Base-by-base conservation (phyloP, 768 basidiomycete species). In the Hypsizygus marmoreus region DNA sequence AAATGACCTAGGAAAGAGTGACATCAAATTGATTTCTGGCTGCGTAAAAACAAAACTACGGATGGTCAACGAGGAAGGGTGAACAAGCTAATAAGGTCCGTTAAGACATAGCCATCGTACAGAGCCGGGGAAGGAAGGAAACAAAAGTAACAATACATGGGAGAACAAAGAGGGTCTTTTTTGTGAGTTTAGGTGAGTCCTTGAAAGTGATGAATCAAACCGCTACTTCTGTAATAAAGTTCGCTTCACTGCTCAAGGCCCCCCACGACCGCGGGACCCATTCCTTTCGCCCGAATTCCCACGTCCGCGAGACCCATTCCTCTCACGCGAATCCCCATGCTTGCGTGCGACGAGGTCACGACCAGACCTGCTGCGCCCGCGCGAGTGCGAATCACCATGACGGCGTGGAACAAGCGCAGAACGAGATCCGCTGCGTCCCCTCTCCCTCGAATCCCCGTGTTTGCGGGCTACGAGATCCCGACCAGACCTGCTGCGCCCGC, bases 261-360 rank as follows among this genome's bases (percentile, higher is more conserved):
- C n/a, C n/a, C n/a, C n/a, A n/a, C n/a, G 5, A 33, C 13, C 5
- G 31, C 31, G 31, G 13, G 13, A n/a, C n/a, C 13, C 17, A 33
- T 6, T 13, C 13, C 31, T n/a, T 12, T 16, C 13, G 32, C 5
- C 6, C n/a, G 19, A 17, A 34, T 6, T 9, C 29, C 43, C 31
- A 16, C 37, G 31, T 29, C 31, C 33, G 11, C 41, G 51, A 43
- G 50, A 49, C 14, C 37, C 37, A 30, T 25, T 49, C 12, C 48
- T 24, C 12, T 53, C 48, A 1, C 49, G 47, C 47, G 47, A 2
- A n/a, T 50, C 54, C 13, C 54, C 54, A 25, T 55, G 54, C n/a
- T 47, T 36, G 20, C 54, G 54, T 4, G 42, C 25, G 12, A 47
- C 53, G 13, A 47, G 49, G 16, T 28, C 40, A 31, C 35, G 28